phyloP scores from a whole-genome alignment of 768 basidiomycete species.

The Leccinum subgranulosum region DNA sequence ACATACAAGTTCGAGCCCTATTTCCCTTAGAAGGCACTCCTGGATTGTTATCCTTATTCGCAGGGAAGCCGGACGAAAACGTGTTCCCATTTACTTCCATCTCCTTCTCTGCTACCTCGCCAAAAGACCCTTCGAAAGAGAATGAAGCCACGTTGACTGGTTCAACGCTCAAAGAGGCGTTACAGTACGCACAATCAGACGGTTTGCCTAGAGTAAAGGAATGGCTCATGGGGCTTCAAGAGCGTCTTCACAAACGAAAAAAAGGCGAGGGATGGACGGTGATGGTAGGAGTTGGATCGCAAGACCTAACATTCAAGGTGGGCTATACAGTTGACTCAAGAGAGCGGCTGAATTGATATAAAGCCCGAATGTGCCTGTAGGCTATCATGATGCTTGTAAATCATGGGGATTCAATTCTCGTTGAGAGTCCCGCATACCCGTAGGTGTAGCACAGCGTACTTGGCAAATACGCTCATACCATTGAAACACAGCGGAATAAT shows the following conservation, averaged over 20 bases:
- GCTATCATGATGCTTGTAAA: constrained; percentile 65
- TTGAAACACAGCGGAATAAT: constrained; percentile 49
- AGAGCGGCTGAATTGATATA: not conserved
- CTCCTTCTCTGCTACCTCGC: too few species aligned
- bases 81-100: not conserved
- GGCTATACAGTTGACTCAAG: not conserved
- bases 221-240: constrained; percentile 69
- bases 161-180: constrained; percentile 26
- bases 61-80: not conserved
- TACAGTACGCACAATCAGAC: constrained; percentile 71
- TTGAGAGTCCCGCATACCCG: constrained; percentile 78
- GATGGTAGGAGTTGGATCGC: constrained; percentile 71
- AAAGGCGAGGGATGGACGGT: constrained; percentile 63
- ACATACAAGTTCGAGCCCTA: not conserved
- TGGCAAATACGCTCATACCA: not conserved
- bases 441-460: constrained; percentile 25
- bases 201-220: constrained; percentile 55
- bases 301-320: constrained; percentile 80
- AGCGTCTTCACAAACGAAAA: constrained; percentile 55
- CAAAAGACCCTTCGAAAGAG: not conserved
- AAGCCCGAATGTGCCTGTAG: constrained; percentile 32
- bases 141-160: too few species aligned
- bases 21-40: not conserved
- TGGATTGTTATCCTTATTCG: not conserved
- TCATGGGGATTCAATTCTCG: constrained; percentile 67